phyloP scores from a whole-genome alignment of 1,284 basidiomycete species.

The Hymenochaete sp. region DNA sequence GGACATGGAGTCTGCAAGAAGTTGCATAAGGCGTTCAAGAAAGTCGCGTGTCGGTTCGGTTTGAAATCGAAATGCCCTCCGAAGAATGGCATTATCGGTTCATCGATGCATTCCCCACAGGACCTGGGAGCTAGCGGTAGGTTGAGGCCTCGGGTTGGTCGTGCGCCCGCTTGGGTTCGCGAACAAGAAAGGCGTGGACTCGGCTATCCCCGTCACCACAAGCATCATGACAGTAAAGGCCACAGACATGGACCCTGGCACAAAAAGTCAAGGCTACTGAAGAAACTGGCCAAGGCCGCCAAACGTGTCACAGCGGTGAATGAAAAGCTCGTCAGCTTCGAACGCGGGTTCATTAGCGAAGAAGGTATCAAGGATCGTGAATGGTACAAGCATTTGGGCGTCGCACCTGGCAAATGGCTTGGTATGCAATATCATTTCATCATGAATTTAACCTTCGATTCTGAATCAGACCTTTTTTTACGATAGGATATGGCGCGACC shows the following conservation, averaged over 20 bases:
- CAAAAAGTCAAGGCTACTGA: slow-evolving; percentile 23
- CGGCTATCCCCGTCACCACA: background rate
- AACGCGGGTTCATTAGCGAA: slow-evolving; percentile 77
- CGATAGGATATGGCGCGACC: slow-evolving; percentile 75
- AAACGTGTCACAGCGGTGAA: slow-evolving; percentile 62
- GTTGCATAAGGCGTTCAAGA: slow-evolving; percentile 8
- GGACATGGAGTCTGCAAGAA: slow-evolving; percentile 1
- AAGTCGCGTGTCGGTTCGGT: slow-evolving; percentile 28
- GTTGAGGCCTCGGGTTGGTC: slow-evolving; percentile 16
- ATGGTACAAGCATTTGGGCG: slow-evolving; percentile 82
- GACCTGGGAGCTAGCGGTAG: slow-evolving; percentile 8
- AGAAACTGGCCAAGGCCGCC: slow-evolving; percentile 50
- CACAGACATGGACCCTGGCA: slow-evolving; percentile 1
- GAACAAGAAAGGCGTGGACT: slow-evolving; percentile 17
- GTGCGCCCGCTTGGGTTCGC: slow-evolving; percentile 15
- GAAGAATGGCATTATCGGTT: background rate
- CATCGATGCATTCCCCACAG: background rate
- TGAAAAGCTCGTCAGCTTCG: slow-evolving; percentile 65
- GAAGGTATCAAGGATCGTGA: slow-evolving; percentile 73
- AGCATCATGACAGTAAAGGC: background rate
- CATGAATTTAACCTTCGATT: background rate
- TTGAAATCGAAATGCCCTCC: background rate
- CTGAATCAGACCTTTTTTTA: slow-evolving; percentile 3
- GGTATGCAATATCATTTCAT: slow-evolving; percentile 37
- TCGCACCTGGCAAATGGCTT: slow-evolving; percentile 85